phyloP scores from a whole-genome alignment of 2,329 filamentous ascomycete genomes.

The Xylaria sp. region DNA sequence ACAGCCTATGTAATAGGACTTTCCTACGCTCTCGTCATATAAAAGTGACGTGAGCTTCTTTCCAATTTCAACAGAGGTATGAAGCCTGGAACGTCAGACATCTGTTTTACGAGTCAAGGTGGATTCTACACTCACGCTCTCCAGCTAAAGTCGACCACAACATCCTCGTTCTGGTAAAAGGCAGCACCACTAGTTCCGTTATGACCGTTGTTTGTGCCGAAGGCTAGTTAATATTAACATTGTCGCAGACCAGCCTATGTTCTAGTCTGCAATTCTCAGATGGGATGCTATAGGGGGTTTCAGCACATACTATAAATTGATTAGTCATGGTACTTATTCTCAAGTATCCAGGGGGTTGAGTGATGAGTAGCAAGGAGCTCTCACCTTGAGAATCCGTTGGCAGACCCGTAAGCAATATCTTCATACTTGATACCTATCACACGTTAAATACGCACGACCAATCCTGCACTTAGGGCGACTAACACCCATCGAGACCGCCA shows the following conservation, averaged over 20 bases:
- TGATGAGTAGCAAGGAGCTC: background rate
- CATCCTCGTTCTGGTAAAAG: constrained; percentile 53
- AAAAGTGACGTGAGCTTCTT: constrained; percentile 61
- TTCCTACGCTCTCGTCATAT: constrained; percentile 55
- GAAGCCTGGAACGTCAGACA: constrained; percentile 48
- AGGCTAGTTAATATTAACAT: constrained; percentile 36
- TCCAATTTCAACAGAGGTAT: constrained; percentile 60
- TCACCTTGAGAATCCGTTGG: constrained; percentile 55
- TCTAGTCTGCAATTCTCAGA: too few relatives aligned
- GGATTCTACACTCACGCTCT: constrained; percentile 36
- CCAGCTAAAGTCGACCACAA: constrained; percentile 53
- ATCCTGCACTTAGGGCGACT: constrained; percentile 10
- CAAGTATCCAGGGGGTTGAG: too few relatives aligned
- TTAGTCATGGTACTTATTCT: constrained; percentile 4
- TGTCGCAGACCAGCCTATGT: too few relatives aligned
- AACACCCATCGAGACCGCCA: constrained; percentile 58
- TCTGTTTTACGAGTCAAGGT: constrained; percentile 41
- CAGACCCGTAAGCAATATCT: constrained; percentile 56
- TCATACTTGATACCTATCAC: constrained; percentile 55
- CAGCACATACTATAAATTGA: constrained; percentile 22
- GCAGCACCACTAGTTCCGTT: constrained; percentile 54
- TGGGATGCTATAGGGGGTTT: background rate
- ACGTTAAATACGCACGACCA: background rate
- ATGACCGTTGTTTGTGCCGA: constrained; percentile 63
- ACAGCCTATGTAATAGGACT: constrained; percentile 68